These are phyloP conservation scores for Stachybotrys chartarum DNA, from an alignment of 2,329 filamentous ascomycete species.

Conservation along the genomic window DNA sequence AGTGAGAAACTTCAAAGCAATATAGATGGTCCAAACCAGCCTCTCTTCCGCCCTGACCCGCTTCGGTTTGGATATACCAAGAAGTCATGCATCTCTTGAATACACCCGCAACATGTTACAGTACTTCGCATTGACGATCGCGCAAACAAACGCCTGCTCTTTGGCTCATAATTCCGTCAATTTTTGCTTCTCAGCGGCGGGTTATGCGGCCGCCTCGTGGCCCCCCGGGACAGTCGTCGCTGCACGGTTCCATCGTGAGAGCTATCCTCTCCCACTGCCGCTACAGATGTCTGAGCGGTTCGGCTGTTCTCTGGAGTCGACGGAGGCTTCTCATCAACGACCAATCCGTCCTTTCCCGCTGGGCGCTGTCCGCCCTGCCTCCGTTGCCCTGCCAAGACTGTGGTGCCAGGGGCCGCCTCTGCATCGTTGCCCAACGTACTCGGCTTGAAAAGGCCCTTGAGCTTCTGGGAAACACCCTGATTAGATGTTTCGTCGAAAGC, in stretches of 20 bases:
- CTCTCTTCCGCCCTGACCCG: too few relatives aligned
- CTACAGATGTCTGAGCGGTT: not conserved
- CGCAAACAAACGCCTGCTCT: too few relatives aligned
- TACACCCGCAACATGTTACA: too few relatives aligned
- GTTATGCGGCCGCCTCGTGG: slow-evolving; percentile 30
- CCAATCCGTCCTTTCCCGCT: slow-evolving; percentile 7
- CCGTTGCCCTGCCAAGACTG: not conserved
- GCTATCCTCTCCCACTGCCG: slow-evolving; percentile 5
- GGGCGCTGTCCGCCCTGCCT: slow-evolving; percentile 1
- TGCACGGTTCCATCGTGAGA: slow-evolving; percentile 10
- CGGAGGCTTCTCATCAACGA: slow-evolving; percentile 8
- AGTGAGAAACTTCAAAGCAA: too few relatives aligned
- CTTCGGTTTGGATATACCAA: too few relatives aligned
- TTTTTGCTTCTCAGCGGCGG: slow-evolving; percentile 16
- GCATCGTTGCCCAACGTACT: slow-evolving; percentile 11
- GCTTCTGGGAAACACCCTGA: slow-evolving; percentile 21
- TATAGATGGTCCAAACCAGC: too few relatives aligned
- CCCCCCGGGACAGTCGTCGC: slow-evolving; percentile 26
- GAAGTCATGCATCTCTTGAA: too few relatives aligned
- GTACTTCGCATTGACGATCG: too few relatives aligned
- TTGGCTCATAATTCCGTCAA: not conserved
- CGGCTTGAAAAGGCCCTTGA: slow-evolving; percentile 12
- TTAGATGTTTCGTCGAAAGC: slow-evolving; percentile 39
- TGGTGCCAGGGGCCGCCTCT: slow-evolving; percentile 11
- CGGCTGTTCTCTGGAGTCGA: slow-evolving; percentile 8